Conservation (phyloP, 345 rosid genomes). For the Turnera subulata region DNA sequence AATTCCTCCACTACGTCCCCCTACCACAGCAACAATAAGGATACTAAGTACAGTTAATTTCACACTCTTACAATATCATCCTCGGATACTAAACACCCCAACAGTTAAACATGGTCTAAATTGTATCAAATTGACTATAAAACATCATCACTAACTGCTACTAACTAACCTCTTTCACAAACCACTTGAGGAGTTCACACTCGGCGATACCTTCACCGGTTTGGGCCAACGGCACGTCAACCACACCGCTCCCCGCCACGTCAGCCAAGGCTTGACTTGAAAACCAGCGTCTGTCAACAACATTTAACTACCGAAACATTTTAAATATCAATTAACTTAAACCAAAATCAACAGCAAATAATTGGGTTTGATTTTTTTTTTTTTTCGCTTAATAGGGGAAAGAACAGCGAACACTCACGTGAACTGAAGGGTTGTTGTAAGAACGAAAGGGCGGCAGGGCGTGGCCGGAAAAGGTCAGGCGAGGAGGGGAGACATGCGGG, state of each 20-base stretch:
- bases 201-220: constrained; percentile 99
- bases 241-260: constrained; percentile 32
- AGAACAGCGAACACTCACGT: not conserved
- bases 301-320: constrained; percentile 22
- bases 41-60: no score
- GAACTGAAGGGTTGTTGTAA: not conserved
- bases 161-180: constrained; percentile 61
- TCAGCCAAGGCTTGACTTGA: constrained; percentile 52
- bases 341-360: not conserved
- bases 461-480: not conserved
- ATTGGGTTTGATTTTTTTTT: not conserved
- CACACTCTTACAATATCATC: no score
- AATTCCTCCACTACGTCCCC: constrained; percentile 86
- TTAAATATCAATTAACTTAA: not conserved
- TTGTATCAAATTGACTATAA: no score
- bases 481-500: not conserved
- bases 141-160: no score
- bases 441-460: constrained; percentile 11
- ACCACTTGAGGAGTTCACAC: constrained; percentile 93
- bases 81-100: no score
- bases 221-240: constrained; percentile 89
- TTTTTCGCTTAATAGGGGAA: not conserved
- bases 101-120: no score
- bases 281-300: constrained; percentile 36
- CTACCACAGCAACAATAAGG: constrained; percentile 37